Base-by-base conservation (phyloP, 2,329 filamentous ascomycete species). In the Pyrenophora graminea region DNA sequence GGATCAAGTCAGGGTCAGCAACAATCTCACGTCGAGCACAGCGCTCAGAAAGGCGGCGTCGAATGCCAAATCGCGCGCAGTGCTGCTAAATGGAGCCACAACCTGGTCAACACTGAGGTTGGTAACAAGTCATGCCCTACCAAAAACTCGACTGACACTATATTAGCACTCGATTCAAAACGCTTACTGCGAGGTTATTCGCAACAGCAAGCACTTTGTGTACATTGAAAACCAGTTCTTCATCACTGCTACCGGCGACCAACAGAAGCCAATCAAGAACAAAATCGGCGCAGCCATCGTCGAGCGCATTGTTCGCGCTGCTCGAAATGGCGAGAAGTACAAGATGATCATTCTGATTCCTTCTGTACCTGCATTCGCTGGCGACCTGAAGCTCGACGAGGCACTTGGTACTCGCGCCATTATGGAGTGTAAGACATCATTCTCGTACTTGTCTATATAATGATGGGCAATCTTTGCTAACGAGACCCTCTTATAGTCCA, bases 221-320 rank as follows among this genome's bases (percentile, higher is more conserved):
- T 92, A 91, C 71, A 91, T 92, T 31, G 88, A 92, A 70, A 91
- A 92, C 64, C 86, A 90, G 79, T 94, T 94, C 77, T 94, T 94
- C 79, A 94, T 94, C 73, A 94, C 90, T 0, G 88, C 89, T 2
- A 92, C 89, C 1, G 80, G 66, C n/a, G 80, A 88, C 46, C 76
- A 85, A 49, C 89, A 91, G 68, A 80, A 81, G 55, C 88, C 90
- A 0, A 84, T 95, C 39, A 81, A 80, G 64, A 94, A 95, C 74
- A 85, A 86, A 70, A 87, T 95, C 53, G 90, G 90, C 39, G 85
- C 84, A 5, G 88, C 88, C 23, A 88, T 95, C 43, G 90, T 91
- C 6, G 85, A 91, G 58, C 84, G 90, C 31, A 88, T 93, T 58
- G 66, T 90, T 17, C 85, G 86, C 30, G 90, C 90, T 15, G 82